Evolutionary conservation across 2,329 filamentous ascomycete genomes (phyloP), one percentile per base, ranked within the genome.

Genomic region (Cytospora schulzeri): DNA sequence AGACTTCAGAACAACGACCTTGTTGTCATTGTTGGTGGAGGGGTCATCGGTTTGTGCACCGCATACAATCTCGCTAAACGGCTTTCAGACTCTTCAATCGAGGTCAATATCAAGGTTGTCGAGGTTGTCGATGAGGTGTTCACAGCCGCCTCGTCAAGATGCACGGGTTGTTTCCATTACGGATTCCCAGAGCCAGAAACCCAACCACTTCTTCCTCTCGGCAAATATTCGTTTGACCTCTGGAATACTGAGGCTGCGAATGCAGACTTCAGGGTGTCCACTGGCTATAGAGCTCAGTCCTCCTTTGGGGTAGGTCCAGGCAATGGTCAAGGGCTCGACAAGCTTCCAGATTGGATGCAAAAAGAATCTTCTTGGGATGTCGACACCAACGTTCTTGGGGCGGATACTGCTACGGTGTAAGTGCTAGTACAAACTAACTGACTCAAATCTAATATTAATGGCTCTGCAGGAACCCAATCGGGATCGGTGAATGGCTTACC

Each of bases 161-260:
- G 50, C 28, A 60, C 57, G 24, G 45, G 45, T 17, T 60, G 29
- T 48, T 19, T 60, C n/a, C 57, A 53, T 22, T 59, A 31, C 22
- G 41, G 33, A 7, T 59, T 59, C 28, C 6, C 45, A 22, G n/a
- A 38, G 28, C 26, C 29, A 35, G 17, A 19, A 14, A 17, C 29
- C 19, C 12, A 12, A 17, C 26, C 28, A 5, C 11, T 52, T 14
- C 8, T 60, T 19, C 28, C 48, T 28, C 15, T 51, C 8, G 19
- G 14, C 45, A 31, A 38, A 14, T 52, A 35, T 24, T 51, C 12
- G 3, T 38, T 29, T 17, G 29, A 53, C 19, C 15, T 50, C 3
- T 52, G 33, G 57, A 26, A 35, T 28, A 3, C 41, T 11, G 31
- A 38, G 29, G 15, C 28, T 19, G 4, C 2, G 31, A 8, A 35